phyloP scores from a whole-genome alignment of 306 rosid genomes.

The Sicyos baderoa region DNA sequence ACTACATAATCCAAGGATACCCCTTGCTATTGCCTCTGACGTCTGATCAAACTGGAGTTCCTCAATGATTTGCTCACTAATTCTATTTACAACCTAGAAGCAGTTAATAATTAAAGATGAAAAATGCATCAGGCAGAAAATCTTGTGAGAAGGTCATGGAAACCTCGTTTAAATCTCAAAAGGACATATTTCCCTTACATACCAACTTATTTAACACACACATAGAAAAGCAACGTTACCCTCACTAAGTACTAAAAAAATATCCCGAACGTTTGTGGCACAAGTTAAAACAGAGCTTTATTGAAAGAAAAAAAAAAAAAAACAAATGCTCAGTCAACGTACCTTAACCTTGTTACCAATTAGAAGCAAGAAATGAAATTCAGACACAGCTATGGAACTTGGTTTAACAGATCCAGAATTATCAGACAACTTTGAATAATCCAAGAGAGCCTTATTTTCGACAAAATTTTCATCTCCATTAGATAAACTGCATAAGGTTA shows the following conservation, averaged over 20 bases:
- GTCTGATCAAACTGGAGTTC: slow-evolving; percentile 92
- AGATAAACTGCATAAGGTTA: slow-evolving; percentile 40
- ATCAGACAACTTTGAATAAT: slow-evolving; percentile 66
- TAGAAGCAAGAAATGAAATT: slow-evolving; percentile 90
- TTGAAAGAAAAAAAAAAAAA: neutral
- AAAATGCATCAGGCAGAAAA: slow-evolving; percentile 15
- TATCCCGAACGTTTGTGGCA: neutral
- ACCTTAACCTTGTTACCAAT: slow-evolving; percentile 90
- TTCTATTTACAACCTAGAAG: slow-evolving; percentile 88
- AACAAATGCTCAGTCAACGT: slow-evolving; percentile 21
- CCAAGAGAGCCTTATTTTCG: slow-evolving; percentile 86
- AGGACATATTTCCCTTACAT: neutral
- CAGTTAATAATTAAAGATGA: slow-evolving; percentile 1
- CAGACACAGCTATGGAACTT: slow-evolving; percentile 84
- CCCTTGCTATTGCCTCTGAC: slow-evolving; percentile 72
- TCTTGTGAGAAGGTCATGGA: slow-evolving; percentile 1
- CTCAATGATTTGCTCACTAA: slow-evolving; percentile 82
- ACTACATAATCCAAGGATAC: slow-evolving; percentile 89
- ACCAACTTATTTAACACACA: slow-evolving; percentile 11
- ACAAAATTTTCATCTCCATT: slow-evolving; percentile 87
- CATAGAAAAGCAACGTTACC: neutral
- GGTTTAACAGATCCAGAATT: slow-evolving; percentile 69
- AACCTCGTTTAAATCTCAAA: slow-evolving; percentile 1
- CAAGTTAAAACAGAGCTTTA: slow-evolving; percentile 4
- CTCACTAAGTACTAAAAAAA: neutral